These are phyloP conservation scores for Moniliophthora roreri DNA, from an alignment of 1,284 basidiomycete genomes.

Conservation along the genomic window DNA sequence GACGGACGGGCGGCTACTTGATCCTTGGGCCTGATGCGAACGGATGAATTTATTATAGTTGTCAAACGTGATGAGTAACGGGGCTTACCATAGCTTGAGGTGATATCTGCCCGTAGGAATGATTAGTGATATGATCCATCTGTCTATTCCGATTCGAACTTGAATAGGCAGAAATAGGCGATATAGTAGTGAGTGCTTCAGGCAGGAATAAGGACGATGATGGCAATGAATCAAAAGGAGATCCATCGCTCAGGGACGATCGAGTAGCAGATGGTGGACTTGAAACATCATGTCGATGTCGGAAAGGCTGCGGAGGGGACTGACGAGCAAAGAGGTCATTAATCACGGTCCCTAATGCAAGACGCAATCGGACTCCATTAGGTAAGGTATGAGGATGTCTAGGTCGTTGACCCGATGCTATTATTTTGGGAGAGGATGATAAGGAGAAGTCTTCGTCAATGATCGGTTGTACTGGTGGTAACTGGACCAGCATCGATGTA, in stretches of 20 bases:
- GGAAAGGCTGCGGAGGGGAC: constrained; percentile 52
- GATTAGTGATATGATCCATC: not conserved
- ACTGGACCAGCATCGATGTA: constrained; percentile 75
- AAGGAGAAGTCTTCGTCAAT: constrained; percentile 48
- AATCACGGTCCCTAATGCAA: constrained; percentile 69
- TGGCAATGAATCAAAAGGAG: constrained; percentile 18
- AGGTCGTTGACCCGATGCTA: constrained; percentile 24
- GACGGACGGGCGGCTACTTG: not conserved
- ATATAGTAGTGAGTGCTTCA: constrained; percentile 17
- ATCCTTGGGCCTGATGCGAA: no score
- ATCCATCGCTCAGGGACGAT: constrained; percentile 17
- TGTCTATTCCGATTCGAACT: not conserved
- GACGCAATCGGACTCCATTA: constrained; percentile 75
- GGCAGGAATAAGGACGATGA: constrained; percentile 20
- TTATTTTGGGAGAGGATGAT: constrained; percentile 48
- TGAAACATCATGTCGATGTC: constrained; percentile 37
- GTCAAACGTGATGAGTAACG: no score
- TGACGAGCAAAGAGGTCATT: constrained; percentile 79
- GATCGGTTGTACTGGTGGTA: constrained; percentile 55
- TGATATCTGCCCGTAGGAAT: not conserved
- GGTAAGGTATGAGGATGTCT: constrained; percentile 63
- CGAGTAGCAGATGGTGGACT: constrained; percentile 20
- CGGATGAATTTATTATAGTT: no score
- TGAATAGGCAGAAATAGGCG: constrained; percentile 19
- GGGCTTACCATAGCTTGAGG: no score